These are phyloP conservation scores for Magnaporthiopsis rhizophila DNA, from an alignment of 2,329 filamentous ascomycete genomes.

Conservation along the genomic window DNA sequence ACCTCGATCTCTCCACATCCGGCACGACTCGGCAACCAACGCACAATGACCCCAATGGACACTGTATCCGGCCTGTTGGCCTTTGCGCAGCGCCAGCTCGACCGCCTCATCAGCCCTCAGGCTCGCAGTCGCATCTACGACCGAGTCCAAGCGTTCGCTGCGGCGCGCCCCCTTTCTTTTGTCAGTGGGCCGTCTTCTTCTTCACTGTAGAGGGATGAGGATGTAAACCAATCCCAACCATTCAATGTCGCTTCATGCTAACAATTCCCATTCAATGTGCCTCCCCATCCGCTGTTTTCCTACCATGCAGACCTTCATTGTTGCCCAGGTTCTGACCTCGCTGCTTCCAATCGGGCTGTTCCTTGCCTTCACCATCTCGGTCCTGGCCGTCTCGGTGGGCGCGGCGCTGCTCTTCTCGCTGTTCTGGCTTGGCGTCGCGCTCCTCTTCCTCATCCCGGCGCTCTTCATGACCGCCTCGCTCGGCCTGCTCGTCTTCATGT, in stretches of 20 bases:
- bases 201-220: too few relatives aligned
- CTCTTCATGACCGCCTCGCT: conserved; percentile 7
- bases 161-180: conserved; percentile 59
- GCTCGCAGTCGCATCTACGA: conserved; percentile 50
- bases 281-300: neutral
- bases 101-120: conserved; percentile 50
- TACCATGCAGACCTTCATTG: conserved; percentile 54
- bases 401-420: conserved; percentile 57
- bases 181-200: conserved; percentile 35
- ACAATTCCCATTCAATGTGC: neutral
- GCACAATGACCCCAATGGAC: conserved; percentile 21
- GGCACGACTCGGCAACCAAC: neutral
- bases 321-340: conserved; percentile 56
- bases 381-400: conserved; percentile 53
- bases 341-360: conserved; percentile 63
- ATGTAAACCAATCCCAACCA: too few relatives aligned
- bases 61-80: conserved; percentile 27
- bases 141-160: conserved; percentile 46
- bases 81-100: conserved; percentile 35
- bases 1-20: neutral
- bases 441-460: conserved; percentile 6
- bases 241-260: neutral
- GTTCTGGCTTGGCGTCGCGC: conserved; percentile 39
- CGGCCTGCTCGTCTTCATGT: conserved; percentile 7
- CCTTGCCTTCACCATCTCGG: conserved; percentile 53